Percentiles rank a stretch among this genome's conserved stretches.
phyloP scores from a whole-genome alignment of 441 rosid species.

The Corymbia citriodora region DNA sequence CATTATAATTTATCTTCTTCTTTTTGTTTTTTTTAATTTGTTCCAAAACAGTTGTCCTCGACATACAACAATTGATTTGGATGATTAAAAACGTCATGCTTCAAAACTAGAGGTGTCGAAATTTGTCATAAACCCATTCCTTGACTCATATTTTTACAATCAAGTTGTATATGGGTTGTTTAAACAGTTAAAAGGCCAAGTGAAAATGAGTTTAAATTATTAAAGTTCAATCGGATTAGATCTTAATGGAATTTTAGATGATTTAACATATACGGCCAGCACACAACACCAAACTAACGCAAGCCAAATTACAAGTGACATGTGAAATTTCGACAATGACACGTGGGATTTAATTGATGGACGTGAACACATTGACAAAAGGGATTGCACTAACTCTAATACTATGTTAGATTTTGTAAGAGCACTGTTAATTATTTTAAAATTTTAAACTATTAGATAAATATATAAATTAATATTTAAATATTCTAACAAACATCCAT shows the following conservation, averaged over 20 bases:
- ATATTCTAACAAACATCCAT: too few relatives aligned
- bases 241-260: background rate
- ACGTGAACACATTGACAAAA: too few relatives aligned
- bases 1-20: background rate
- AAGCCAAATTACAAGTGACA: too few relatives aligned
- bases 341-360: too few relatives aligned
- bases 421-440: too few relatives aligned
- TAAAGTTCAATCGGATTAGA: background rate
- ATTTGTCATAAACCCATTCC: background rate
- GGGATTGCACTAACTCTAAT: too few relatives aligned
- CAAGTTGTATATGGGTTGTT: background rate
- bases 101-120: background rate
- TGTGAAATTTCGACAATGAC: too few relatives aligned
- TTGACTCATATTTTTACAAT: background rate
- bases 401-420: too few relatives aligned
- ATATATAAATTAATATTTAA: too few relatives aligned
- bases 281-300: too few relatives aligned
- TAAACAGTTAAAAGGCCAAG: background rate
- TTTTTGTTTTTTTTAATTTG: background rate
- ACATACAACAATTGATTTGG: background rate
- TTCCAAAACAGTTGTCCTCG: background rate
- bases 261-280: too few relatives aligned
- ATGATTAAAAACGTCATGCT: background rate
- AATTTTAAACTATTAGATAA: too few relatives aligned
- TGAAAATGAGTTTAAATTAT: background rate